These are phyloP conservation scores for Gonium pectorale DNA, from an alignment of 139 green algal genomes.

Conservation along the genomic window DNA sequence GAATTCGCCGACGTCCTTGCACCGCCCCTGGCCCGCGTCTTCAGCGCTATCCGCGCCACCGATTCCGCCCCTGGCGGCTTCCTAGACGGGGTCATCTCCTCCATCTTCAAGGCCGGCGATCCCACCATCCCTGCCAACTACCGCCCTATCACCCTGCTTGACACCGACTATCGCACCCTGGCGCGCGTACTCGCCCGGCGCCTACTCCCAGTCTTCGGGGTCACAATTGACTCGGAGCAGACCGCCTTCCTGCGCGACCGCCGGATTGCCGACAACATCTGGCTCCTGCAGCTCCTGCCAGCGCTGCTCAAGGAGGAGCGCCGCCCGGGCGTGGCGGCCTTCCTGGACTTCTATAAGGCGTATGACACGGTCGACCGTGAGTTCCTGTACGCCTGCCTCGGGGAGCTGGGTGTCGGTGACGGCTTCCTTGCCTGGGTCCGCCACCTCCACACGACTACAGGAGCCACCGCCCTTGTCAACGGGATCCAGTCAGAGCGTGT, in stretches of 20 bases:
- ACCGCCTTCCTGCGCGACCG: constrained; percentile 52
- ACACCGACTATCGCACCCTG: constrained; percentile 51
- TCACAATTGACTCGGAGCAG: constrained; percentile 47
- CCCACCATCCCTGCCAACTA: constrained; percentile 44
- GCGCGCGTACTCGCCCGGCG: constrained; percentile 39
- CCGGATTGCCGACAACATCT: constrained; percentile 46
- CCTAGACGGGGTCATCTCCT: constrained; percentile 47
- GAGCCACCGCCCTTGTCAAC: constrained; percentile 19
- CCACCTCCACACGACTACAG: constrained; percentile 18
- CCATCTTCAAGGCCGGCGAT: constrained; percentile 39
- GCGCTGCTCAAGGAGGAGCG: background rate
- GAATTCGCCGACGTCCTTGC: too few relatives aligned
- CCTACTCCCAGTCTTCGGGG: background rate
- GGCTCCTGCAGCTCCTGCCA: constrained; percentile 40
- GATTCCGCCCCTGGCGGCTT: constrained; percentile 15
- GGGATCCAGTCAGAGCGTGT: background rate
- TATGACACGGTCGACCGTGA: constrained; percentile 50
- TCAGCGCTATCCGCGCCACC: background rate
- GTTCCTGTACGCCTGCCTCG: constrained; percentile 38
- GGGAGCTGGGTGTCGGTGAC: constrained; percentile 26
- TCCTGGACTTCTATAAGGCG: constrained; percentile 51
- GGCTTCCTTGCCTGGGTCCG: constrained; percentile 40
- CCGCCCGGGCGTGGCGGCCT: background rate
- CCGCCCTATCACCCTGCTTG: constrained; percentile 54
- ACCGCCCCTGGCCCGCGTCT: background rate